phyloP scores from a whole-genome alignment of 164 flowering plant genomes.

The Nymphaea thermarum region DNA sequence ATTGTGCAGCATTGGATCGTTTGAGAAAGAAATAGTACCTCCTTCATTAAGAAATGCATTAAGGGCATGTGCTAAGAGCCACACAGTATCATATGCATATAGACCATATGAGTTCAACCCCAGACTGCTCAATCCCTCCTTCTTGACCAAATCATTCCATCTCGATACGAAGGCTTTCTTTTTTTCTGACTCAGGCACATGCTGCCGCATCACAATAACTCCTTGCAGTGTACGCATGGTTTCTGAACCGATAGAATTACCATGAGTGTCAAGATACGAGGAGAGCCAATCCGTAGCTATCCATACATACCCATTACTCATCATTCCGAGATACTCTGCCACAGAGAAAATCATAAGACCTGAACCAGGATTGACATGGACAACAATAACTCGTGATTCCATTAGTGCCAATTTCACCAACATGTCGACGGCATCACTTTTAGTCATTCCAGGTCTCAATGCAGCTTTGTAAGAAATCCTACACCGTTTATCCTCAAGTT shows the following conservation, averaged over 20 bases:
- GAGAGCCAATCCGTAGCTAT: slow-evolving; percentile 90
- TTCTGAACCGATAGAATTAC: slow-evolving; percentile 23
- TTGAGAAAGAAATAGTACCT: slow-evolving; percentile 58
- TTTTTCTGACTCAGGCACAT: slow-evolving; percentile 50
- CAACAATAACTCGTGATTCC: slow-evolving; percentile 67
- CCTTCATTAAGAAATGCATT: slow-evolving; percentile 54
- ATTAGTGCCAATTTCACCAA: slow-evolving; percentile 47
- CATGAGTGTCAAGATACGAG: slow-evolving; percentile 41
- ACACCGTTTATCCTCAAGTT: slow-evolving; percentile 56
- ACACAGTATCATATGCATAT: slow-evolving; percentile 74
- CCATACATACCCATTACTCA: slow-evolving; percentile 83
- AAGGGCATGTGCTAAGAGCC: slow-evolving; percentile 72
- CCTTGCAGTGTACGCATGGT: slow-evolving; percentile 58
- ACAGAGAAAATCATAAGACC: slow-evolving; percentile 51
- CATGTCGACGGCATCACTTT: slow-evolving; percentile 29
- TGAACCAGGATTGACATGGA: slow-evolving; percentile 40
- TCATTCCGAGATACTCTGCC: slow-evolving; percentile 66
- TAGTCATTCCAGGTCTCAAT: slow-evolving; percentile 28
- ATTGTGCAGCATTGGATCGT: slow-evolving; percentile 31
- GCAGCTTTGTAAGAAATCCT: slow-evolving; percentile 54
- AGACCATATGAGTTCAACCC: slow-evolving; percentile 62
- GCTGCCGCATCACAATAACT: slow-evolving; percentile 64
- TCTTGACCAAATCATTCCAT: slow-evolving; percentile 47
- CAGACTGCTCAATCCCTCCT: slow-evolving; percentile 19
- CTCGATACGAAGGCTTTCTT: slow-evolving; percentile 48